A percentile compares a stretch with the other conserved stretches of the same genome.
Conservation (phyloP, 768 basidiomycete species). For the Cystobasidium tubakii region DNA sequence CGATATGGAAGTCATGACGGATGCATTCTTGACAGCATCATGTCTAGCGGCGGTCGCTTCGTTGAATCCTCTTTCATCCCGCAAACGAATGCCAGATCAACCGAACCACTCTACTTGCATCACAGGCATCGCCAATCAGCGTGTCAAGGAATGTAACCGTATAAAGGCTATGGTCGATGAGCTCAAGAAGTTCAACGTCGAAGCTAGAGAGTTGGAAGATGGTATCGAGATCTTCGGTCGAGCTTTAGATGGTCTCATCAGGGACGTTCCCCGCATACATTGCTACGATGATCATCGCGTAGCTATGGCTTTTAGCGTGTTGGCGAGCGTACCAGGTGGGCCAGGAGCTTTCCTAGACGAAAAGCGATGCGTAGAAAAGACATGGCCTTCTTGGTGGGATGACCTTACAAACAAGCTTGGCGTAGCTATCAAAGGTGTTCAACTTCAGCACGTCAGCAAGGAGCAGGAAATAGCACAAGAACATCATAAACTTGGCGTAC, state of each 20-base stretch:
- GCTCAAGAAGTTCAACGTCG: slow-evolving; percentile 88
- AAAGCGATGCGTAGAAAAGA: slow-evolving; percentile 97
- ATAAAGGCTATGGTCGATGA: slow-evolving; percentile 96
- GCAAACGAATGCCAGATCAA: slow-evolving; percentile 31
- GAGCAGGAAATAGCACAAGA: slow-evolving; percentile 44
- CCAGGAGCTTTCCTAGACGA: slow-evolving; percentile 67
- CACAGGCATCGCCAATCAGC: slow-evolving; percentile 90
- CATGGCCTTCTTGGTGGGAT: slow-evolving; percentile 99
- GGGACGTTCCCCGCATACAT: slow-evolving; percentile 58
- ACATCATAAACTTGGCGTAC: slow-evolving; percentile 47
- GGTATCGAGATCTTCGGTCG: slow-evolving; percentile 84
- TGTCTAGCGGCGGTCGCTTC: slow-evolving; percentile 79
- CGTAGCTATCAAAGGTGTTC: slow-evolving; percentile 75
- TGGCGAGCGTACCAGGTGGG: slow-evolving; percentile 59
- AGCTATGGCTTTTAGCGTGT: slow-evolving; percentile 93
- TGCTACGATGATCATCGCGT: slow-evolving; percentile 99
- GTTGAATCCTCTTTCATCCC: slow-evolving; percentile 49
- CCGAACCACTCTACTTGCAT: slow-evolving; percentile 64
- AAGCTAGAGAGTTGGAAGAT: slow-evolving; percentile 84
- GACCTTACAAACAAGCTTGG: slow-evolving; percentile 97
- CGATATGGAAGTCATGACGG: slow-evolving; percentile 99
- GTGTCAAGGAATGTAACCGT: slow-evolving; percentile 96
- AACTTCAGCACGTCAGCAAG: slow-evolving; percentile 56
- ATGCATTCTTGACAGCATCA: slow-evolving; percentile 93
- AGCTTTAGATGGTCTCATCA: slow-evolving; percentile 56